Conservation (phyloP, 2,329 filamentous ascomycete species). For the Pseudogymnoascus verrucosus region DNA sequence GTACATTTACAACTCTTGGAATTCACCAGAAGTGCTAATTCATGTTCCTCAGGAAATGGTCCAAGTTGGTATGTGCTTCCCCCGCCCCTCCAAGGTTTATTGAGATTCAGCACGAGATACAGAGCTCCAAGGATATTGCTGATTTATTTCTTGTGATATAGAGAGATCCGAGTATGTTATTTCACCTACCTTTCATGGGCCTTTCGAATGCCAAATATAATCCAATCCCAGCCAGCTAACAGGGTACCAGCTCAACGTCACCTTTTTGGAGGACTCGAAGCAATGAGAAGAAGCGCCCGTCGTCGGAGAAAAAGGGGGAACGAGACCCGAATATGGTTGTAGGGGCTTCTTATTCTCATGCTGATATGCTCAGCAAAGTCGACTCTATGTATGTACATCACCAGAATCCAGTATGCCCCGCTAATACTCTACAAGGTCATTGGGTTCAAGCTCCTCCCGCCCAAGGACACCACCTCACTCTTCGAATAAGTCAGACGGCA, state of each 20-base stretch:
- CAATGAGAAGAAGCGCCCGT: slow-evolving; percentile 47
- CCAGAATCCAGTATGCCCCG: slow-evolving; percentile 24
- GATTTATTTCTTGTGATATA: slow-evolving; percentile 26
- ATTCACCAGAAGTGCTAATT: slow-evolving; percentile 14
- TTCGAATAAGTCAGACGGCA: slow-evolving; percentile 44
- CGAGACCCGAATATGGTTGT: slow-evolving; percentile 69
- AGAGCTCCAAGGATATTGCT: slow-evolving; percentile 13
- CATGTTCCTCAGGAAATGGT: slow-evolving; percentile 79
- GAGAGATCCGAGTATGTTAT: slow-evolving; percentile 55
- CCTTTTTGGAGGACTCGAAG: slow-evolving; percentile 73
- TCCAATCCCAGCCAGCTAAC: slow-evolving; percentile 9
- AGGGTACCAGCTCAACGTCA: slow-evolving; percentile 59
- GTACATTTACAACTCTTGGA: slow-evolving; percentile 22
- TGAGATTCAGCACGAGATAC: neutral
- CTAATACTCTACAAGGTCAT: slow-evolving; percentile 38
- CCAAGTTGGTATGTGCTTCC: slow-evolving; percentile 79
- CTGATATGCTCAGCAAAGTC: slow-evolving; percentile 77
- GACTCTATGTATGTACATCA: slow-evolving; percentile 57
- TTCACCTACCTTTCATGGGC: slow-evolving; percentile 8
- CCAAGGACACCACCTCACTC: slow-evolving; percentile 70
- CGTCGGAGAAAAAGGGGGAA: slow-evolving; percentile 42
- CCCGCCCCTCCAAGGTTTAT: slow-evolving; percentile 16
- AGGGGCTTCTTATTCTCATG: slow-evolving; percentile 92
- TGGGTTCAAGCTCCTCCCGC: slow-evolving; percentile 53
- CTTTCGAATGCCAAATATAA: neutral